A percentile compares a stretch with the other conserved stretches of the same genome.
Evolutionary conservation across 805 yeast species (phyloP).

Genomic region (Pichia eremophila): DNA sequence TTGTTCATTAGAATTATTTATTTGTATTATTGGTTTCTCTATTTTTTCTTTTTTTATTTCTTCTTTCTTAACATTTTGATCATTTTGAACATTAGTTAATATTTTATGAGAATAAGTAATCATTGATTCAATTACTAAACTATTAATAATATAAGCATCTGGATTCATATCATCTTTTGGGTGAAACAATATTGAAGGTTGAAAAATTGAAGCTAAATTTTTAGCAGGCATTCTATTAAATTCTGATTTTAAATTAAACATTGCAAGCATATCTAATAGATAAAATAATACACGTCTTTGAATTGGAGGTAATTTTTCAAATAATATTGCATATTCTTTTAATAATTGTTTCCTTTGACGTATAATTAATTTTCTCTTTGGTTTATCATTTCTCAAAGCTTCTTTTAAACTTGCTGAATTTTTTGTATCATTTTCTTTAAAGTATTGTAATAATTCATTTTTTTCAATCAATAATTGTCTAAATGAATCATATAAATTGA

Average conservation of each 20-base stretch:
- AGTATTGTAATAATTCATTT: slow-evolving; percentile 56
- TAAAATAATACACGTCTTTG: slow-evolving; percentile 79
- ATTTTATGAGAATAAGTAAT: slow-evolving; percentile 77
- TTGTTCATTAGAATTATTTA: no score
- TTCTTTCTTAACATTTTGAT: not conserved
- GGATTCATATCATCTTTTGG: slow-evolving; percentile 91
- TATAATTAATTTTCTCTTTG: slow-evolving; percentile 14
- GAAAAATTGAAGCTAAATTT: slow-evolving; percentile 92
- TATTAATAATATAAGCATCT: slow-evolving; percentile 80
- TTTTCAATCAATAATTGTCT: slow-evolving; percentile 65
- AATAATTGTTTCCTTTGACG: slow-evolving; percentile 62
- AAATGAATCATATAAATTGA: slow-evolving; percentile 64
- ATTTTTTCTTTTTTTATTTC: not conserved
- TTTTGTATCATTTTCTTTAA: slow-evolving; percentile 40
- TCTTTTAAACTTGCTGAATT: slow-evolving; percentile 10
- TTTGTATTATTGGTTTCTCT: no score
- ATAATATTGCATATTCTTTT: slow-evolving; percentile 58
- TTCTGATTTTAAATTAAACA: slow-evolving; percentile 71
- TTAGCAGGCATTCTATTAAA: slow-evolving; percentile 86
- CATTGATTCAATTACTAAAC: slow-evolving; percentile 78
- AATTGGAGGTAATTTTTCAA: slow-evolving; percentile 63
- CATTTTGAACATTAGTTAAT: slow-evolving; percentile 7
- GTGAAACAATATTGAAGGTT: slow-evolving; percentile 90
- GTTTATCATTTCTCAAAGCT: slow-evolving; percentile 8
- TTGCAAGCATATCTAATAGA: slow-evolving; percentile 74